These are phyloP conservation scores for Aureobasidium melanogenum DNA, from an alignment of 2,329 filamentous ascomycete species.

Conservation along the genomic window DNA sequence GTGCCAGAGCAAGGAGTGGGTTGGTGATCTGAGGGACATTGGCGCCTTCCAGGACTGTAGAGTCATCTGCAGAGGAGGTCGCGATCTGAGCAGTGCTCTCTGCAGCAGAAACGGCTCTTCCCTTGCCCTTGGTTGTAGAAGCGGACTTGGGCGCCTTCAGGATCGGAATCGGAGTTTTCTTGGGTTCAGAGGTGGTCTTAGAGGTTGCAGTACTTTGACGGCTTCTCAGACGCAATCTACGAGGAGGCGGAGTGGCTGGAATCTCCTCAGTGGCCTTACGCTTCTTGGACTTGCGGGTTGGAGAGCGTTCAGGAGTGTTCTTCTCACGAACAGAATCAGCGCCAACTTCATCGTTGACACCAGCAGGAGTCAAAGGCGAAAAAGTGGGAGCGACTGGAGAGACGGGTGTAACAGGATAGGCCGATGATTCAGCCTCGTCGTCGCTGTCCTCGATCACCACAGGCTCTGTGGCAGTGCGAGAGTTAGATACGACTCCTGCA, in stretches of 20 bases:
- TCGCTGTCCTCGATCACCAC: neutral
- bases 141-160: neutral
- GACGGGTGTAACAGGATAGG: neutral
- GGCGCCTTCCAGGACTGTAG: too few relatives aligned
- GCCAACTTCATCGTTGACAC: neutral
- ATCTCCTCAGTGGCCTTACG: neutral
- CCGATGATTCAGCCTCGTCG: neutral
- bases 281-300: neutral
- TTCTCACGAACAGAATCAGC: neutral
- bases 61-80: neutral
- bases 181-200: neutral
- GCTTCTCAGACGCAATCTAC: neutral
- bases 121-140: neutral
- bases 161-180: too few relatives aligned
- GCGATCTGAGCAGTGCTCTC: neutral
- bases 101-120: neutral
- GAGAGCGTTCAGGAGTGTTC: neutral
- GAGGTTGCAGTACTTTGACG: neutral
- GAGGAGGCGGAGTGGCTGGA: neutral
- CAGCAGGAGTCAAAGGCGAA: neutral
- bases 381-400: neutral
- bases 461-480: neutral
- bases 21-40: too few relatives aligned
- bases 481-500: neutral
- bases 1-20: too few relatives aligned